Conservation (phyloP, 2,329 filamentous ascomycete genomes). For the Ceratocystis cacaofunesta region DNA sequence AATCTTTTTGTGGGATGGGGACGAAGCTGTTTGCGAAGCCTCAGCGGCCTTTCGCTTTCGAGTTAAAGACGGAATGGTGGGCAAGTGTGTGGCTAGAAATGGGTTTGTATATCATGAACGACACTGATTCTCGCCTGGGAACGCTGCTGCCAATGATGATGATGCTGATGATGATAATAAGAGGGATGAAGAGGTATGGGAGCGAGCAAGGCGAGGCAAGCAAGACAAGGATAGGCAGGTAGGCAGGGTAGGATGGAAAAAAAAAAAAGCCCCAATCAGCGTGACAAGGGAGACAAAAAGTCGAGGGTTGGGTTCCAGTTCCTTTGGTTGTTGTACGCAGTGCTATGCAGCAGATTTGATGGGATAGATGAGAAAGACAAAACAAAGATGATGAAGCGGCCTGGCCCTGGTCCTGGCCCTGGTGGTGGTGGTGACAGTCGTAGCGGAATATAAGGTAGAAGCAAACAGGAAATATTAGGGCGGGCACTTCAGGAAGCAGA, state of each 20-base stretch:
- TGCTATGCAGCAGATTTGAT: background rate
- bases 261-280: background rate
- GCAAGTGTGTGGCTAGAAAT: background rate
- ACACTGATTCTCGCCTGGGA: background rate
- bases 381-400: too few relatives aligned
- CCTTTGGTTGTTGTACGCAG: background rate
- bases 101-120: background rate
- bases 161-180: background rate
- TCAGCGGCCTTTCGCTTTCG: slow-evolving; percentile 51
- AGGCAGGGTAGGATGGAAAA: background rate
- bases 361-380: background rate
- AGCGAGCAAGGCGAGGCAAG: background rate
- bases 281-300: background rate
- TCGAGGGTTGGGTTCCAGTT: background rate
- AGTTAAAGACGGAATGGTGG: slow-evolving; percentile 43
- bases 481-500: too few relatives aligned
- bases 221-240: background rate
- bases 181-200: background rate
- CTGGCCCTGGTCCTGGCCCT: too few relatives aligned
- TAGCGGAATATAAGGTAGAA: too few relatives aligned
- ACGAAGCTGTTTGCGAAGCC: slow-evolving; percentile 34
- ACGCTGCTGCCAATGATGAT: background rate
- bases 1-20: slow-evolving; percentile 36
- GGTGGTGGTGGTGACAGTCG: too few relatives aligned
- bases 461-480: too few relatives aligned